Evolutionary conservation across 164 flowering plant species (phyloP).

Genomic region (Umbilicus rupestris): DNA sequence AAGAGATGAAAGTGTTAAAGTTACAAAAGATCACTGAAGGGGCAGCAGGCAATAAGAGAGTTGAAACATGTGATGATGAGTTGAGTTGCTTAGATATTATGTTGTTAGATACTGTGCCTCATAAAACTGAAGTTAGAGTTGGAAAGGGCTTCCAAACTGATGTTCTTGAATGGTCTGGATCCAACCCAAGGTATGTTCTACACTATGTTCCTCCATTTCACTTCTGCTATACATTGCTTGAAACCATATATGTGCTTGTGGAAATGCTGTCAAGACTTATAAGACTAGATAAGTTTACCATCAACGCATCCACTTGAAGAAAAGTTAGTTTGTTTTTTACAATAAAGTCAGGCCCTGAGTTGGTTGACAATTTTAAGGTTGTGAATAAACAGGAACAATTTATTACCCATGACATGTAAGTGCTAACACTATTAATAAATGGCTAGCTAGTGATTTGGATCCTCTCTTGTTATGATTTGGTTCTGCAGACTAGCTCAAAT

Average conservation of each 20-base stretch:
- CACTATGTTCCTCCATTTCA: background rate
- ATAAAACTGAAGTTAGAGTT: conserved; percentile 54
- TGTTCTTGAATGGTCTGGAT: conserved; percentile 76
- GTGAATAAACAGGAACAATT: background rate
- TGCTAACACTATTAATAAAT: background rate
- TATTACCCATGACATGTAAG: background rate
- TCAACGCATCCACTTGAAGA: background rate
- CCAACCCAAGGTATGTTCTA: conserved; percentile 39
- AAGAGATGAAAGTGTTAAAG: conserved; percentile 17
- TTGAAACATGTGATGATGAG: conserved; percentile 23
- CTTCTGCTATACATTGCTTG: background rate
- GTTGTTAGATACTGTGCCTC: conserved; percentile 54
- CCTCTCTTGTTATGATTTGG: background rate
- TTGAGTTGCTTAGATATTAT: conserved; percentile 34
- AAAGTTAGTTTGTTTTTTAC: background rate
- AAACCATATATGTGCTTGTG: background rate
- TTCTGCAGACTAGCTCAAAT: background rate
- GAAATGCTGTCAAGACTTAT: background rate
- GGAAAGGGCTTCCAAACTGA: conserved; percentile 78
- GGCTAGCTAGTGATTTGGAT: background rate
- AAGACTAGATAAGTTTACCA: background rate
- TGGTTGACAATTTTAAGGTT: background rate
- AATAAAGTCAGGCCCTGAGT: background rate
- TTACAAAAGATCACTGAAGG: conserved; percentile 17
- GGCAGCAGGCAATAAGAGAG: conserved; percentile 15